Evolutionary conservation across 2,329 filamentous ascomycete genomes (phyloP).

Genomic region (Teratosphaeria nubilosa): DNA sequence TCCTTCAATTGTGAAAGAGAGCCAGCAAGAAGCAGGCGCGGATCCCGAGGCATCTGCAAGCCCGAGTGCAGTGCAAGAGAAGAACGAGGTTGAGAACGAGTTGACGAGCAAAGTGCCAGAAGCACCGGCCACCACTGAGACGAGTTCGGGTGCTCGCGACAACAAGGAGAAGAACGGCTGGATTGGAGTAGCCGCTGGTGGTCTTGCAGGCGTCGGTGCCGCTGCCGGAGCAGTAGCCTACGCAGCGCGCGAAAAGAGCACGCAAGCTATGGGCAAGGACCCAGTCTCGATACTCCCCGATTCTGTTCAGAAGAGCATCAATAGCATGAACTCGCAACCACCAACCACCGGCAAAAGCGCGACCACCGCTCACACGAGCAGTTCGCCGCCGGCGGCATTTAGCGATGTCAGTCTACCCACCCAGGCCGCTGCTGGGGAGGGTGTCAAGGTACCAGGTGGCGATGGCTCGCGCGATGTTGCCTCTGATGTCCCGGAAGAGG

Average conservation of each 20-base stretch:
- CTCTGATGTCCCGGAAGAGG: conserved; percentile 17
- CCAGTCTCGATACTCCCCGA: conserved; percentile 32
- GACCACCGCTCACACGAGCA: conserved; percentile 1
- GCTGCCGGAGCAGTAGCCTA: conserved; percentile 31
- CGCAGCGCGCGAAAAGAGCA: conserved; percentile 28
- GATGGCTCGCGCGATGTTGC: conserved; percentile 18
- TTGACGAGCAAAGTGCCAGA: conserved; percentile 51
- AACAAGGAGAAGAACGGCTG: conserved; percentile 23
- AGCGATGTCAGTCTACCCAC: conserved; percentile 8
- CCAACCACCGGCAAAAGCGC: neutral
- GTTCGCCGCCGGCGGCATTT: conserved; percentile 18
- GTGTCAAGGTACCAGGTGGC: conserved; percentile 9
- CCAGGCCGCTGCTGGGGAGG: conserved; percentile 11
- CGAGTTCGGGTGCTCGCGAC: conserved; percentile 27
- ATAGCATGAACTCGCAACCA: conserved; percentile 12
- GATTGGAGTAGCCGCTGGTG: conserved; percentile 32
- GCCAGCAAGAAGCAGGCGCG: conserved; percentile 46
- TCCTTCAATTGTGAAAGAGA: conserved; percentile 56
- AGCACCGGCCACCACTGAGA: conserved; percentile 33
- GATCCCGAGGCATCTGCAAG: conserved; percentile 63
- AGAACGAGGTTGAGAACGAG: conserved; percentile 64
- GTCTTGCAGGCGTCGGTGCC: conserved; percentile 24
- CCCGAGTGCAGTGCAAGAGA: conserved; percentile 61
- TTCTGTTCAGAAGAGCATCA: conserved; percentile 38
- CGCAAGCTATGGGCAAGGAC: conserved; percentile 35